Evolutionary conservation across 1,139 yeast genomes (phyloP).

Genomic region (Yamadazyma trypodendri): DNA sequence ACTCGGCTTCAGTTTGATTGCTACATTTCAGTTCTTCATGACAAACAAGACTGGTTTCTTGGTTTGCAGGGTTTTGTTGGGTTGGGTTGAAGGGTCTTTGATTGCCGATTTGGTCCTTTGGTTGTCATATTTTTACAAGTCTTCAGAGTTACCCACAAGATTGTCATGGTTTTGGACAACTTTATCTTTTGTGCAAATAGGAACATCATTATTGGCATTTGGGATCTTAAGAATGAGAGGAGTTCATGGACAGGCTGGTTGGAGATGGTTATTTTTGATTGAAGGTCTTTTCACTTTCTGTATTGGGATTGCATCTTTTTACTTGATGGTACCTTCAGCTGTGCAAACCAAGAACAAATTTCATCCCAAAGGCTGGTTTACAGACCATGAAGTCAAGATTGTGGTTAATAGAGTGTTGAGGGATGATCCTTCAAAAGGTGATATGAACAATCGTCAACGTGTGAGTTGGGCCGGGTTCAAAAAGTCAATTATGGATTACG

Average conservation of each 20-base stretch:
- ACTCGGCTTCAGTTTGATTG: conserved; percentile 25
- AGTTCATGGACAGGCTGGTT: conserved; percentile 41
- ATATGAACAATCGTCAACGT: conserved; percentile 64
- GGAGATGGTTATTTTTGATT: conserved; percentile 65
- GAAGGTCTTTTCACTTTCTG: conserved; percentile 59
- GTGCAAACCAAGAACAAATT: conserved; percentile 55
- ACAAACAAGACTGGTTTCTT: conserved; percentile 21
- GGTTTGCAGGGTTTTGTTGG: conserved; percentile 27
- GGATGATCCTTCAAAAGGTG: conserved; percentile 71
- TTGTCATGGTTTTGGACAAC: conserved; percentile 29
- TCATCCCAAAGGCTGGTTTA: conserved; percentile 61
- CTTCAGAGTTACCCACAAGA: conserved; percentile 26
- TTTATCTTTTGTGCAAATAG: conserved; percentile 23
- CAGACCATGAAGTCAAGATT: conserved; percentile 59
- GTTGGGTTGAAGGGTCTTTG: conserved; percentile 31
- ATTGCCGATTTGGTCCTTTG: conserved; percentile 30
- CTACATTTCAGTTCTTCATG: conserved; percentile 24
- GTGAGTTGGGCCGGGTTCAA: conserved; percentile 39
- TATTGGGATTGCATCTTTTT: conserved; percentile 53
- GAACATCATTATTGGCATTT: conserved; percentile 29
- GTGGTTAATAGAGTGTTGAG: conserved; percentile 61
- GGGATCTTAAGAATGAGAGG: conserved; percentile 29
- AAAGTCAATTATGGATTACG: conserved; percentile 49
- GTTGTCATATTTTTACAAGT: conserved; percentile 31
- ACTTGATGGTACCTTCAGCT: conserved; percentile 60